Evolutionary conservation across 2,329 filamentous ascomycete genomes (phyloP).

Genomic region (Penicillium sp.): DNA sequence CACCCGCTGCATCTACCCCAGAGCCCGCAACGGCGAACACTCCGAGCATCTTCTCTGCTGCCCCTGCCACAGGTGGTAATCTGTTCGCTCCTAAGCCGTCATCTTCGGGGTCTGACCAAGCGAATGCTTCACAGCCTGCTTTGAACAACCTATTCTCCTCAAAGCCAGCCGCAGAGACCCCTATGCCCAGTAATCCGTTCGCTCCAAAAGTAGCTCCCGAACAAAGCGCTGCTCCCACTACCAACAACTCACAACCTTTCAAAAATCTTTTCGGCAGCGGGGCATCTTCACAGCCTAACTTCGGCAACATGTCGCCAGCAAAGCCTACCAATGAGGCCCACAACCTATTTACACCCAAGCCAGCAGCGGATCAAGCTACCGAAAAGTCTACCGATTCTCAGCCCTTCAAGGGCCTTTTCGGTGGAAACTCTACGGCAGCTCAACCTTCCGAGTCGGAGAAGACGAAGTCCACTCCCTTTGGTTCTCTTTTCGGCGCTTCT

Average conservation of each 20-base stretch:
- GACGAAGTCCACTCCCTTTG: conserved; percentile 8
- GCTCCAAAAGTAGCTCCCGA: background rate
- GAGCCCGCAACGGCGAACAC: conserved; percentile 1
- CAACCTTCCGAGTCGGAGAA: conserved; percentile 12
- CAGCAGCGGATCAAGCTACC: conserved; percentile 2
- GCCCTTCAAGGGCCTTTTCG: conserved; percentile 28
- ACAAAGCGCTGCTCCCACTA: background rate
- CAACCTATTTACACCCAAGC: conserved; percentile 10
- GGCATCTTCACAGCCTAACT: background rate
- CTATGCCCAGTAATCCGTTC: background rate
- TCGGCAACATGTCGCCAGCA: background rate
- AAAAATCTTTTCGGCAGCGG: conserved; percentile 7
- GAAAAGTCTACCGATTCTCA: conserved; percentile 11
- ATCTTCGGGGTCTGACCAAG: background rate
- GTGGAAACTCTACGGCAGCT: conserved; percentile 8
- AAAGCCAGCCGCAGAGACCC: conserved; percentile 3
- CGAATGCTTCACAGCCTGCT: background rate
- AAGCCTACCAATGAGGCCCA: background rate
- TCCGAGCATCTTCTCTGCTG: background rate
- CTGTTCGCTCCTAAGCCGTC: background rate
- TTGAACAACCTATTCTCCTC: conserved; percentile 5
- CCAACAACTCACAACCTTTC: conserved; percentile 7
- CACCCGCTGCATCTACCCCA: background rate
- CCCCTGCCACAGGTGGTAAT: background rate
- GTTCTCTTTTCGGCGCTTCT: conserved; percentile 25